phyloP scores from a whole-genome alignment of 148 eudicot genomes.

The Rhododendron ovatum region DNA sequence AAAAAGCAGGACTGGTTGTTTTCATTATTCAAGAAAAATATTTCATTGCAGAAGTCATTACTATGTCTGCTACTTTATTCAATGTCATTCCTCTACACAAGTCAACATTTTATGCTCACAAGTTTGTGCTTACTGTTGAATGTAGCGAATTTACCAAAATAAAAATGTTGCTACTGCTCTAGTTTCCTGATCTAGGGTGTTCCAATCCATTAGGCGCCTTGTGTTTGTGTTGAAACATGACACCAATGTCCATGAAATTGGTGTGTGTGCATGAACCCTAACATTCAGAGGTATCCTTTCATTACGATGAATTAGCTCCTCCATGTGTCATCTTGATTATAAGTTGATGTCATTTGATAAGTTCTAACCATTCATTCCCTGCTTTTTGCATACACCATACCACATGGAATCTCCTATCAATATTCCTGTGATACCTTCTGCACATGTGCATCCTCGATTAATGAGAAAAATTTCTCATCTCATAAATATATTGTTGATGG shows the following conservation, averaged over 20 bases:
- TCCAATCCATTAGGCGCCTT: neutral
- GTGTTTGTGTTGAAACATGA: neutral
- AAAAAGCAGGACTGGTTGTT: neutral
- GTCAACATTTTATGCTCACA: neutral
- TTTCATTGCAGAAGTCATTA: neutral
- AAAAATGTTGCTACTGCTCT: neutral
- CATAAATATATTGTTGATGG: neutral
- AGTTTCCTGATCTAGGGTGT: neutral
- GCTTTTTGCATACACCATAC: neutral
- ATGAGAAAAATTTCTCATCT: neutral
- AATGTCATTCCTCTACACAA: neutral
- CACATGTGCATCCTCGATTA: neutral
- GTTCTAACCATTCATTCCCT: neutral
- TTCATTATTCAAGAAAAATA: neutral
- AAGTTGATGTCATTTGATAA: neutral
- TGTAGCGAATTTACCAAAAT: neutral
- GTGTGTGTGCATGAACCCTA: neutral
- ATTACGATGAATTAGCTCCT: neutral
- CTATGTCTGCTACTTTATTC: neutral
- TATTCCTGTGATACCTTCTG: neutral
- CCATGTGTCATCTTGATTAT: neutral
- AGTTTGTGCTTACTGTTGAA: neutral
- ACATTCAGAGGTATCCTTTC: neutral
- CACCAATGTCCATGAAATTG: neutral
- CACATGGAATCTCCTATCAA: neutral